Evolutionary conservation across 768 basidiomycete genomes (phyloP).

Genomic region (Pleurotus tuoliensis): DNA sequence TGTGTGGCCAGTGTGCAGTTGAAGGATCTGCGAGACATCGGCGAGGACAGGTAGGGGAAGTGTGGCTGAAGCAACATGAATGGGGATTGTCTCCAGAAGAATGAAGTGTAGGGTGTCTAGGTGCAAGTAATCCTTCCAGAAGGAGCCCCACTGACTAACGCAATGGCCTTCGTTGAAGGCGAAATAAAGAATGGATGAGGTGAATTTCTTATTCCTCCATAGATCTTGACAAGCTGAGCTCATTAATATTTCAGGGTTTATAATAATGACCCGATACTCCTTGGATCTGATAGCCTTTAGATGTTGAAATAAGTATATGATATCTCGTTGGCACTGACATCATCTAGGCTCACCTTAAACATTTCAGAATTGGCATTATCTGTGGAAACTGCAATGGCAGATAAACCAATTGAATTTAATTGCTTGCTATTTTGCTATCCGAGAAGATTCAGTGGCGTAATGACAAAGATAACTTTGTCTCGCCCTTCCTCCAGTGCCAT

Average conservation of each 20-base stretch:
- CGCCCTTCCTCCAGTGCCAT: conserved; percentile 13
- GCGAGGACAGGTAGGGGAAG: conserved; percentile 19
- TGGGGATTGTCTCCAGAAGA: conserved; percentile 22
- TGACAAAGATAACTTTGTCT: conserved; percentile 17
- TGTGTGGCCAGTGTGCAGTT: background rate
- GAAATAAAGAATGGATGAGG: conserved; percentile 22
- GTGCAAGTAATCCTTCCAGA: conserved; percentile 29
- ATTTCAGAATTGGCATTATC: conserved; percentile 11
- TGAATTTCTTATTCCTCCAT: conserved; percentile 18
- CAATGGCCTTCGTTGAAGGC: conserved; percentile 39
- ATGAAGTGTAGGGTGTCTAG: conserved; percentile 21
- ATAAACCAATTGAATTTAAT: conserved; percentile 12
- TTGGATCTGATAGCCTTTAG: too few species aligned
- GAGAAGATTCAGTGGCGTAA: conserved; percentile 26
- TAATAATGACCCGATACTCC: conserved; percentile 20
- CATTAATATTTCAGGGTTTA: conserved; percentile 24
- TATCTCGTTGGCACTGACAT: conserved; percentile 19
- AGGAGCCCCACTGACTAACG: conserved; percentile 31
- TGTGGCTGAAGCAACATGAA: conserved; percentile 30
- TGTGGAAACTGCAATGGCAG: conserved; percentile 13
- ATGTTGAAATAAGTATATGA: too few species aligned
- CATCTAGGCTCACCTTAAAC: conserved; percentile 17
- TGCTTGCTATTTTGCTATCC: conserved; percentile 21
- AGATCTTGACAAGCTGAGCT: conserved; percentile 16
- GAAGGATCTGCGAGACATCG: conserved; percentile 18